phyloP scores from a whole-genome alignment of 805 yeast species.

The Wickerhamomyces chaumierensis region DNA sequence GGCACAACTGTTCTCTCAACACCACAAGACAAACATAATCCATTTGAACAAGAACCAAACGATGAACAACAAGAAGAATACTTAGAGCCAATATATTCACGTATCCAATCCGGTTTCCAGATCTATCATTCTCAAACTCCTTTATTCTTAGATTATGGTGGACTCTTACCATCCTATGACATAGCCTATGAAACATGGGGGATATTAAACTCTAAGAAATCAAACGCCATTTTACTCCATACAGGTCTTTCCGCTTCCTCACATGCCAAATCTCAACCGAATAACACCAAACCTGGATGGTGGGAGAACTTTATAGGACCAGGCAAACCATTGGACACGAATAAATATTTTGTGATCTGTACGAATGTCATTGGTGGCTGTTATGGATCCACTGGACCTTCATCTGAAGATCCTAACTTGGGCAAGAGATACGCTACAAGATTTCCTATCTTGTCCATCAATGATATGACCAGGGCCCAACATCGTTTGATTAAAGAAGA shows the following conservation, averaged over 20 bases:
- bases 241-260: slow-evolving; percentile 92
- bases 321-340: slow-evolving; percentile 63
- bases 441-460: slow-evolving; percentile 76
- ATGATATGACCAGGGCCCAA: slow-evolving; percentile 90
- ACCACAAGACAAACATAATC: too few species aligned
- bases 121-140: slow-evolving; percentile 44
- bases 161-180: slow-evolving; percentile 57
- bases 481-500: slow-evolving; percentile 50
- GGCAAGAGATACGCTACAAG: slow-evolving; percentile 66
- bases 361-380: slow-evolving; percentile 93
- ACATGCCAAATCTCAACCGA: slow-evolving; percentile 74
- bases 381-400: slow-evolving; percentile 91
- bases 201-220: slow-evolving; percentile 40
- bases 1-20: too few species aligned
- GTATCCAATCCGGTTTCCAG: slow-evolving; percentile 58
- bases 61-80: slow-evolving; percentile 30
- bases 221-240: slow-evolving; percentile 72
- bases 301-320: slow-evolving; percentile 94
- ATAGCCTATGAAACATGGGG: slow-evolving; percentile 97
- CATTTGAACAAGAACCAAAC: too few species aligned
- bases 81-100: slow-evolving; percentile 79
- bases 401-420: slow-evolving; percentile 57
- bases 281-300: slow-evolving; percentile 76
- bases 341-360: slow-evolving; percentile 73
- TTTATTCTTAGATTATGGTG: slow-evolving; percentile 72